Evolutionary conservation across 768 basidiomycete species (phyloP).

Genomic region (Lactarius hatsudake): DNA sequence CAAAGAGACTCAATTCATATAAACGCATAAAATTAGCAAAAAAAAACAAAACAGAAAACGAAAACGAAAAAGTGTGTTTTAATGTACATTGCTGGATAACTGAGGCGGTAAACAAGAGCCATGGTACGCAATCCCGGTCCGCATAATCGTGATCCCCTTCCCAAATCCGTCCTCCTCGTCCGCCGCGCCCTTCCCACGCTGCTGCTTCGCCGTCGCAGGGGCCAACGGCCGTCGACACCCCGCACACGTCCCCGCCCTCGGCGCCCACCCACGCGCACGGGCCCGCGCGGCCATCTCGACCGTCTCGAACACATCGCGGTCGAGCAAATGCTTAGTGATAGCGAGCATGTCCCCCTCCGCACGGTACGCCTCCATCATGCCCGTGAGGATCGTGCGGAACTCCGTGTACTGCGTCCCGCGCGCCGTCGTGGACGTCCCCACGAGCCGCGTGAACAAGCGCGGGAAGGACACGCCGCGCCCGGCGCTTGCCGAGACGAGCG

Average conservation of each 20-base stretch:
- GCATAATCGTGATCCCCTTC: slow-evolving; percentile 46
- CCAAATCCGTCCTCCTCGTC: slow-evolving; percentile 4
- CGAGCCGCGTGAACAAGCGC: slow-evolving; percentile 85
- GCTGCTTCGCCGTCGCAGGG: slow-evolving; percentile 9
- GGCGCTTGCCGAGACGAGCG: slow-evolving; percentile 81
- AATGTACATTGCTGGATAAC: slow-evolving; percentile 33
- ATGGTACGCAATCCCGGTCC: slow-evolving; percentile 63
- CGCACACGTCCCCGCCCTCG: slow-evolving; percentile 47
- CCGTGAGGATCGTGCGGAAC: slow-evolving; percentile 84
- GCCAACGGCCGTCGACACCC: slow-evolving; percentile 52
- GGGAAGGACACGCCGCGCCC: slow-evolving; percentile 74
- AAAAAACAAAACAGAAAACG: neutral
- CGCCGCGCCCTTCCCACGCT: slow-evolving; percentile 16
- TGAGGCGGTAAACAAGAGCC: slow-evolving; percentile 38
- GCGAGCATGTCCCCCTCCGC: slow-evolving; percentile 86
- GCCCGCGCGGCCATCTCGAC: slow-evolving; percentile 59
- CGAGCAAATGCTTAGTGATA: slow-evolving; percentile 78
- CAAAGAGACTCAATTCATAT: neutral
- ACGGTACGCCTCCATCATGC: slow-evolving; percentile 95
- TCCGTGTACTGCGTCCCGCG: slow-evolving; percentile 75
- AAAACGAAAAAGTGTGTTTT: slow-evolving; percentile 14
- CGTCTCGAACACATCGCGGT: slow-evolving; percentile 77
- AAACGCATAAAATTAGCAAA: neutral
- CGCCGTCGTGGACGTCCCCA: slow-evolving; percentile 56
- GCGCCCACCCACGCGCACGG: slow-evolving; percentile 61